These are phyloP conservation scores for Colletotrichum sp. DNA, from an alignment of 2,329 filamentous ascomycete species.

Conservation along the genomic window DNA sequence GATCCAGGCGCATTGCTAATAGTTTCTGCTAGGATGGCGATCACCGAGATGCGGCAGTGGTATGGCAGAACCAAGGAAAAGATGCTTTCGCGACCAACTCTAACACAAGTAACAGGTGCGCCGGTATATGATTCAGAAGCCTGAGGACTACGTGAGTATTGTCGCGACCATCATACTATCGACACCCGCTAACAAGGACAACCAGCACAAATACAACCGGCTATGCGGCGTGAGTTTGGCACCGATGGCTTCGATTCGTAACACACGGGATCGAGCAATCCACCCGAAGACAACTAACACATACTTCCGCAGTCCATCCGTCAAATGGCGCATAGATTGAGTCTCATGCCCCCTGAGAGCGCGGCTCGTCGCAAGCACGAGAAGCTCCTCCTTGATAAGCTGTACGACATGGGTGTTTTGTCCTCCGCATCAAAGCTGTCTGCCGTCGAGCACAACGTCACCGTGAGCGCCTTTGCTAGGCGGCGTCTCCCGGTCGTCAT, in stretches of 20 bases:
- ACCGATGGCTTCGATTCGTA: not conserved
- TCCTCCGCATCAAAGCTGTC: conserved; percentile 78
- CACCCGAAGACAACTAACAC: conserved; percentile 20
- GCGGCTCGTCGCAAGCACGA: conserved; percentile 84
- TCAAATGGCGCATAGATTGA: conserved; percentile 87
- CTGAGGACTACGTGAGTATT: conserved; percentile 71
- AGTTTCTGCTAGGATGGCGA: conserved; percentile 10
- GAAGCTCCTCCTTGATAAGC: conserved; percentile 85
- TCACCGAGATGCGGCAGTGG: conserved; percentile 77
- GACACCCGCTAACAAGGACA: not conserved
- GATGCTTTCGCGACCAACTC: not conserved
- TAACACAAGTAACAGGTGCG: conserved; percentile 4
- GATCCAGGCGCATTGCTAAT: conserved; percentile 1
- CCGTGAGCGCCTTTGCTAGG: conserved; percentile 87
- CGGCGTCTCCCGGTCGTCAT: conserved; percentile 87
- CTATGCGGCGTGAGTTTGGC: conserved; percentile 67
- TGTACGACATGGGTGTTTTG: conserved; percentile 90
- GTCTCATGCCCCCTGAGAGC: conserved; percentile 80
- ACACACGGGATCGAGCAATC: not conserved
- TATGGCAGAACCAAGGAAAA: not conserved
- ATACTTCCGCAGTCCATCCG: conserved; percentile 69
- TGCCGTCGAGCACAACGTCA: conserved; percentile 86
- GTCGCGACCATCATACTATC: not conserved
- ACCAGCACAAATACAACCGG: conserved; percentile 60
- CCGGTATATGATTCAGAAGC: conserved; percentile 88